Base-by-base conservation (phyloP, 2,329 filamentous ascomycete species). In the Aspergillus neoniger region DNA sequence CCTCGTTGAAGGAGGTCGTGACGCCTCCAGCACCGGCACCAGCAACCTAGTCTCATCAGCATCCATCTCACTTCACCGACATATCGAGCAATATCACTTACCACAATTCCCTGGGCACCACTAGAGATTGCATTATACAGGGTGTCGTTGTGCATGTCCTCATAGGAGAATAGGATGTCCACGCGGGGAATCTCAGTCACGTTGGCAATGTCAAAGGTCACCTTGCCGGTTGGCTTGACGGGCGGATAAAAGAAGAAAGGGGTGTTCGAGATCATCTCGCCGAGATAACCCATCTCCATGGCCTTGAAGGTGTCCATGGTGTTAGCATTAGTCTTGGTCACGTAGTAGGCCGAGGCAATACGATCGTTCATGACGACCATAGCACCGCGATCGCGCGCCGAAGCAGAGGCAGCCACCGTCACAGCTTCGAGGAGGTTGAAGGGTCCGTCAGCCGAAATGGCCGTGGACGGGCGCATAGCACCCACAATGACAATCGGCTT, bases 341-440 rank as follows among this genome's bases (percentile, higher is more conserved):
- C 83, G 73, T 84, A 88, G 67, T 82, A 86, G 17, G 85, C 82
- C 19, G 76, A 80, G 4, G 80, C 81, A 65, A 88, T 87, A 58
- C 85, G 82, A 71, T 88, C 86, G 69, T 88, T 88, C 59, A 88
- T 73, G 2, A 84, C 83, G 19, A 88, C 79, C 80, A 89, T 83
- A 15, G 83, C 79, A 43, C 86, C 86, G 1, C 86, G 78, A 55
- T 80, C 76, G 8, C 68, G 70, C 1, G 82, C 83, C 2, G 73
- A 71, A 1, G 78, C 72, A 32, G 75, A 78, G 1, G 76, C 78
- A 1, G 86, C 86, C 3, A 88, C 76, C 0, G 81, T 85, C 1
- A 87, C 85, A 12, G 85, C 83, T 70, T 85, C 82, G 44, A 86
- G 81, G 25, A 88, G 79, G 71, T 89, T 88, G 68, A 85, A 80